Percentiles rank a stretch among this genome's conserved stretches.
These are phyloP conservation scores for Dothistroma pini DNA, from an alignment of 2,329 filamentous ascomycete genomes.

Conservation along the genomic window DNA sequence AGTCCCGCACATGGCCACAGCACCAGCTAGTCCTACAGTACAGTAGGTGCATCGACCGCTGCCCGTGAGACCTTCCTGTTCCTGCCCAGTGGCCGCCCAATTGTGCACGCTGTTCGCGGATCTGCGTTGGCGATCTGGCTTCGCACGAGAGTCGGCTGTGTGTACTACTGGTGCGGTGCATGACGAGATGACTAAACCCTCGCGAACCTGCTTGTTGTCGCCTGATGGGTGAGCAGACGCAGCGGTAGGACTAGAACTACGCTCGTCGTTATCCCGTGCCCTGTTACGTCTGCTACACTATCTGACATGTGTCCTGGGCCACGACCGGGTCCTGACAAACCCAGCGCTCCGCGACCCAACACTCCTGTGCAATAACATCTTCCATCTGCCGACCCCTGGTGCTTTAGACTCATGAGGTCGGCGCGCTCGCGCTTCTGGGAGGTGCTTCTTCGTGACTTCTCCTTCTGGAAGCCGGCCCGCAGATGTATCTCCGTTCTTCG, in stretches of 20 bases:
- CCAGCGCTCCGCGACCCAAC: constrained; percentile 5
- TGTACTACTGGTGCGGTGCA: background rate
- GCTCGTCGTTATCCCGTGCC: background rate
- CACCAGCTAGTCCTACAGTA: too few species aligned
- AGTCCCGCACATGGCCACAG: background rate
- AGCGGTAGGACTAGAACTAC: background rate
- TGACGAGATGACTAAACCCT: constrained; percentile 5
- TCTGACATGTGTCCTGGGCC: constrained; percentile 12
- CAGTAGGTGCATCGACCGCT: too few species aligned
- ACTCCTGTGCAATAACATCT: background rate
- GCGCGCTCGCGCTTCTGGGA: constrained; percentile 7
- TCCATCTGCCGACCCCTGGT: constrained; percentile 9
- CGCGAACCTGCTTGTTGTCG: background rate
- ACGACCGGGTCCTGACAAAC: constrained; percentile 10
- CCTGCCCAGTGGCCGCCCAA: constrained; percentile 4
- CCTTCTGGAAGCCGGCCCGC: constrained; percentile 8
- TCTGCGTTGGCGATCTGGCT: background rate
- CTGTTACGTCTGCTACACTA: background rate
- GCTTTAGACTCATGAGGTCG: constrained; percentile 10
- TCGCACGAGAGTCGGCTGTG: background rate
- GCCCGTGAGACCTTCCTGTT: constrained; percentile 5
- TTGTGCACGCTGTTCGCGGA: background rate
- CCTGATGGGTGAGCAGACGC: background rate
- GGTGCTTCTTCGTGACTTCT: background rate
- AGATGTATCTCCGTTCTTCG: background rate